Evolutionary conservation across 31 red algal species (phyloP), one percentile per base, ranked within the genome.

Genomic region (Pterothamnion heteromorphum): DNA sequence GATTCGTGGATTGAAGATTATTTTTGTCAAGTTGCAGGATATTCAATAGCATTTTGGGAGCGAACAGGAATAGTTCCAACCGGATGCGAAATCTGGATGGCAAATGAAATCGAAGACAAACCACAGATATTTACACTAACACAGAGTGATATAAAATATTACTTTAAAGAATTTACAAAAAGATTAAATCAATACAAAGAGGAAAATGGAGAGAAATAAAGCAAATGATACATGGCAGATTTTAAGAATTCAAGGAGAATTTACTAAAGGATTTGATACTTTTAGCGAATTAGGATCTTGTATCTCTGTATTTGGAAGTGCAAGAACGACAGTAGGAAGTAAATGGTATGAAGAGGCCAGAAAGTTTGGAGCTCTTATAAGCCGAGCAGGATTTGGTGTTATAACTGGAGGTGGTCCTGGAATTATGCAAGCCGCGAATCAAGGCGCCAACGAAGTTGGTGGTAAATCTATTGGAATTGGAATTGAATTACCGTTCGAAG

Each of bases 321-420:
- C 82, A 39, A 31, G 82, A 86, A 31, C 34, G 32, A 31, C 26
- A 43, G 28, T 35, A 27, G 82, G 37, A 36, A 36, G 23, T 86
- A 37, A 86, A 43, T 86, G 34, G 30, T 86, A 86, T 86, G 35
- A 39, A 27, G 34, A 86, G 24, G 82, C 82, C 26, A 31, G 35
- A 37, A 31, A 37, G 35, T 27, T 86, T 35, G 82, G 35, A 35
- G 35, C 28, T 86, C 35, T 24, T 26, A 35, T 31, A 26, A 35
- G 82, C 37, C 35, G 34, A 86, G 82, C 82, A 39, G 82, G 82
- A 86, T 86, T 86, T 86, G 82, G 82, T 39, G 82, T 86, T 39
- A 37, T 86, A 26, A 86, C 82, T 86, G 82, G 82, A 39, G 82
- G 82, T 35, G 82, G 82, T 31, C 82, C 82, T 39, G 82, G 82